phyloP scores from a whole-genome alignment of 768 basidiomycete genomes.

The Boletus subparvulus region DNA sequence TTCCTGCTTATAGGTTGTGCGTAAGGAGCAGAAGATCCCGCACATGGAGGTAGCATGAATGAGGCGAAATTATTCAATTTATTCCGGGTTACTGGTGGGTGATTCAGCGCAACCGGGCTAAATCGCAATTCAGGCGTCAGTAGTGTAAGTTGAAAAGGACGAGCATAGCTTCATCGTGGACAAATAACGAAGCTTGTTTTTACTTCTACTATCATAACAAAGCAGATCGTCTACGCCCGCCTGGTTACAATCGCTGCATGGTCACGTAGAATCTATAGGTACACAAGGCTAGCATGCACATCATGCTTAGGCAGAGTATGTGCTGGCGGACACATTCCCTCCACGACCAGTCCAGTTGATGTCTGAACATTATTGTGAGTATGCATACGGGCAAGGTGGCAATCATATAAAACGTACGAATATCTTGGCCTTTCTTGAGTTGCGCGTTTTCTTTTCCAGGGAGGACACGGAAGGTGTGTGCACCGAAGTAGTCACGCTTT shows the following conservation, averaged over 20 bases:
- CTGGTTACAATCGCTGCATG: constrained; percentile 13
- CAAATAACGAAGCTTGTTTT: constrained; percentile 2
- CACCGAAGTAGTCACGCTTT: constrained; percentile 97
- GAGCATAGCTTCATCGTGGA: background rate
- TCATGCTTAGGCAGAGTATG: constrained; percentile 63
- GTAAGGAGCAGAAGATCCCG: constrained; percentile 60
- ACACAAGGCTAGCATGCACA: constrained; percentile 3
- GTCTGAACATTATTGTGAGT: constrained; percentile 47
- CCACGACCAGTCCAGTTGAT: constrained; percentile 99
- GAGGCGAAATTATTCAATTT: background rate
- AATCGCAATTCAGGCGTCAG: background rate
- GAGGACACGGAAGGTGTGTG: constrained; percentile 94
- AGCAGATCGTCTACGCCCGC: constrained; percentile 14
- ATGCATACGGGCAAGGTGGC: background rate
- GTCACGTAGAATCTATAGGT: constrained; percentile 18
- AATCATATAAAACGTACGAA: constrained; percentile 60
- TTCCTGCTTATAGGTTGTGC: constrained; percentile 12
- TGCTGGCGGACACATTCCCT: constrained; percentile 87
- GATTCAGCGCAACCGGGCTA: background rate
- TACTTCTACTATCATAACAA: constrained; percentile 16
- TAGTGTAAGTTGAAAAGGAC: background rate
- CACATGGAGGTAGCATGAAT: constrained; percentile 49
- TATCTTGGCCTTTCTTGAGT: constrained; percentile 79
- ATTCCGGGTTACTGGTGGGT: too few species aligned
- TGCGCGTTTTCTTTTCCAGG: constrained; percentile 87